Evolutionary conservation across 1,284 basidiomycete genomes (phyloP).

Genomic region (Rhizoctonia solani): DNA sequence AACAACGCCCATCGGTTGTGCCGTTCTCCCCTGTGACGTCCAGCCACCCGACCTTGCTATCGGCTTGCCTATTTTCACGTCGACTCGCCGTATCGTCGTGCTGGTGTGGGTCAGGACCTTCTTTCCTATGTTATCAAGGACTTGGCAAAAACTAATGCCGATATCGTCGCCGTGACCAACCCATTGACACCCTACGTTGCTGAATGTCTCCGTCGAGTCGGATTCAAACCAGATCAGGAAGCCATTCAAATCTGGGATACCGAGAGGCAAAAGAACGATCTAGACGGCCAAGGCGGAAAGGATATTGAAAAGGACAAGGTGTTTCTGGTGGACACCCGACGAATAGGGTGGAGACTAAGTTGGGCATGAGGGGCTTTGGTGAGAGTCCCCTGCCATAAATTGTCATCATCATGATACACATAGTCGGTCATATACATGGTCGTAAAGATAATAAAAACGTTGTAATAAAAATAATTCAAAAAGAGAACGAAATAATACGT

Average conservation of each 20-base stretch:
- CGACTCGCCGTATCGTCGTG: constrained; percentile 20
- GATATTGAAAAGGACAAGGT: neutral
- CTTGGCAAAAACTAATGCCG: neutral
- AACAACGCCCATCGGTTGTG: constrained; percentile 17
- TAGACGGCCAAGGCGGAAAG: neutral
- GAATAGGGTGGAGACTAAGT: constrained; percentile 15
- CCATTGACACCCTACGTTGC: constrained; percentile 7
- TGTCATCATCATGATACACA: too few relatives aligned
- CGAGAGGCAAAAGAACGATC: neutral
- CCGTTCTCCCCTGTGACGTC: neutral
- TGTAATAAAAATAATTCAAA: too few relatives aligned
- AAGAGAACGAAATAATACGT: too few relatives aligned
- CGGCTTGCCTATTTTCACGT: constrained; percentile 24
- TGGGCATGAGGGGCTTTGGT: neutral
- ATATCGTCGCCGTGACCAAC: constrained; percentile 15
- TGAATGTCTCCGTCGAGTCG: constrained; percentile 12
- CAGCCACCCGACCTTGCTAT: neutral
- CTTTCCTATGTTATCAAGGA: neutral
- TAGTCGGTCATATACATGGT: too few relatives aligned
- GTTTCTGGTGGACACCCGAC: constrained; percentile 13
- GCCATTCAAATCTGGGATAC: constrained; percentile 13
- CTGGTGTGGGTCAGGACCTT: constrained; percentile 23
- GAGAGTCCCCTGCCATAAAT: too few relatives aligned
- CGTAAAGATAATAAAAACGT: too few relatives aligned
- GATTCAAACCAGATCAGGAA: neutral